These are phyloP conservation scores for Didymellaceae sp. DNA, from an alignment of 2,329 filamentous ascomycete genomes.

Conservation along the genomic window DNA sequence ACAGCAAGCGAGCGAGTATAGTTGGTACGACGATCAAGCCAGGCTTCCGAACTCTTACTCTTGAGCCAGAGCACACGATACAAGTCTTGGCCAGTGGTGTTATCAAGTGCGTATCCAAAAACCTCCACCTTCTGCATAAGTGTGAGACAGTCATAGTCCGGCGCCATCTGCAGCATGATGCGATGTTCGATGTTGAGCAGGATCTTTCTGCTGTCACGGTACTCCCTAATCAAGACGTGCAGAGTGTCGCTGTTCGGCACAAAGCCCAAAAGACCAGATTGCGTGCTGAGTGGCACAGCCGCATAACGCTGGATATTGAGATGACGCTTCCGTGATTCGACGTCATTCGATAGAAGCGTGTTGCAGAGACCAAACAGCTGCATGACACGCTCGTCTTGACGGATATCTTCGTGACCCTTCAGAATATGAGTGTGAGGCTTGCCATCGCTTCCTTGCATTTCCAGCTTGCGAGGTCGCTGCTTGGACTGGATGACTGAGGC, in stretches of 20 bases:
- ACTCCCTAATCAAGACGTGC: constrained; percentile 95
- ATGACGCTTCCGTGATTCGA: constrained; percentile 95
- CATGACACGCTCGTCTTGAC: constrained; percentile 99
- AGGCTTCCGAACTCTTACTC: constrained; percentile 96
- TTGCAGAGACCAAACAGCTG: constrained; percentile 98
- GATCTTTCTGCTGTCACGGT: constrained; percentile 96
- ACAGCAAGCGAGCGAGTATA: constrained; percentile 96
- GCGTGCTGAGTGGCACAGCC: constrained; percentile 95
- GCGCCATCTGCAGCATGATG: constrained; percentile 99
- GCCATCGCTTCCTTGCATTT: constrained; percentile 87
- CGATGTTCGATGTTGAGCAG: constrained; percentile 98
- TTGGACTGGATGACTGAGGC: constrained; percentile 96
- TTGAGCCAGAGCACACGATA: constrained; percentile 99
- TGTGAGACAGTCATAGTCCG: constrained; percentile 97
- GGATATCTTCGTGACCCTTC: constrained; percentile 99
- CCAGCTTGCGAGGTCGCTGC: constrained; percentile 90
- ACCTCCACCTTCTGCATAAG: constrained; percentile 99
- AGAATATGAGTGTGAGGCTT: constrained; percentile 85
- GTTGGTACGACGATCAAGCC: constrained; percentile 97
- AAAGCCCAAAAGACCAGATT: constrained; percentile 93
- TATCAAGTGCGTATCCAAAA: constrained; percentile 98
- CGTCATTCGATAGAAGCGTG: constrained; percentile 89
- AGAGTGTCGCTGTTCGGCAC: constrained; percentile 97
- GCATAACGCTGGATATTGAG: constrained; percentile 95
- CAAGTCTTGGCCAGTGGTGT: constrained; percentile 97